Conservation (phyloP, 345 rosid genomes). For the Balakata baccata region DNA sequence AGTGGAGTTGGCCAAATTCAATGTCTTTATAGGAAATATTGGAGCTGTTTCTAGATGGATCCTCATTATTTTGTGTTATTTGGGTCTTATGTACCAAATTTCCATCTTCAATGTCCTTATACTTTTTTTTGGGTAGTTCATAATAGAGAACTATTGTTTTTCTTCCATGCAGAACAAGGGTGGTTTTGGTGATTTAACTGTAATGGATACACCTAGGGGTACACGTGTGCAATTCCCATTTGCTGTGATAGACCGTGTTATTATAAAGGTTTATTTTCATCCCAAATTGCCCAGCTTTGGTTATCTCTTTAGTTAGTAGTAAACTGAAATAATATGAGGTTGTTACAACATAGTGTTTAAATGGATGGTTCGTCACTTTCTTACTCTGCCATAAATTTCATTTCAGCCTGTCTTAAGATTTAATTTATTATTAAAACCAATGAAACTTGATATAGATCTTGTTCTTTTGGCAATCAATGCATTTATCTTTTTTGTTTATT, state of each 20-base stretch:
- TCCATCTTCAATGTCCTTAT: not conserved
- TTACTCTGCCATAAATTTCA: not conserved
- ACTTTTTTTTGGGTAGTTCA: not conserved
- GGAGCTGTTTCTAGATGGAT: no score
- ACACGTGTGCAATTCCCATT: slow-evolving; percentile 88
- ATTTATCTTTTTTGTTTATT: not conserved
- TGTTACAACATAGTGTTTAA: slow-evolving; percentile 88
- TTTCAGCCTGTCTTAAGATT: not conserved
- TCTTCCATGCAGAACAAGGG: slow-evolving; percentile 61
- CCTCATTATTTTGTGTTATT: not conserved
- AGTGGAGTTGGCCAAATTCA: no score
- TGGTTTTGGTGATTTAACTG: slow-evolving; percentile 43
- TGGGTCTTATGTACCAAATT: not conserved
- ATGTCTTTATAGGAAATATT: no score
- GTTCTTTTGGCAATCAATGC: not conserved
- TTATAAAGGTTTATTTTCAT: slow-evolving; percentile 61
- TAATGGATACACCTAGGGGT: slow-evolving; percentile 50
- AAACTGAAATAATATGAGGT: no score
- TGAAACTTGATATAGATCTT: not conserved
- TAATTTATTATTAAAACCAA: not conserved
- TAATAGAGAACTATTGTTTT: not conserved
- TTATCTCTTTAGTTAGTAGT: slow-evolving; percentile 9
- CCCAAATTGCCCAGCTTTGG: not conserved
- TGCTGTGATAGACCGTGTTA: slow-evolving; percentile 76
- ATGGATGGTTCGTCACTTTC: slow-evolving; percentile 70